A percentile compares a stretch with the other conserved stretches of the same genome.
Conservation (phyloP, 176 grass and related monocot genomes). For the Carex cristatella region DNA sequence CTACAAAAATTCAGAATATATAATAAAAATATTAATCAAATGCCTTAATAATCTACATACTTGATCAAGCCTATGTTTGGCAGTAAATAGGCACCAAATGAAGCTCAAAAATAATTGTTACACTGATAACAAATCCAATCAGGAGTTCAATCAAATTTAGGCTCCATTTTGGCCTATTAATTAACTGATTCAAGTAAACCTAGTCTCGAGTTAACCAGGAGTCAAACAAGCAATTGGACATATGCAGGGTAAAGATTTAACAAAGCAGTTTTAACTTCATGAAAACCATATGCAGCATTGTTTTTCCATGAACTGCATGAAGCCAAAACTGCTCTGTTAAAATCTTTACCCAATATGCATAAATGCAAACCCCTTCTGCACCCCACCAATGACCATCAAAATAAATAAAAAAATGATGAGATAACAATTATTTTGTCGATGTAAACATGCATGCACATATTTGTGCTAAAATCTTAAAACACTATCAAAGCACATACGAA, state of each 20-base stretch:
- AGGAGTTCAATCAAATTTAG: background rate
- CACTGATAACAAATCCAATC: background rate
- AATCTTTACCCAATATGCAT: background rate
- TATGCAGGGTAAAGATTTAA: background rate
- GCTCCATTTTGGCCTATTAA: background rate
- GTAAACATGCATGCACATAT: background rate
- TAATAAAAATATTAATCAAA: background rate
- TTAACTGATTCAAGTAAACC: background rate
- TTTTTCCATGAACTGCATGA: too few species aligned
- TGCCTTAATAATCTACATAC: background rate
- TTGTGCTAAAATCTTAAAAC: background rate
- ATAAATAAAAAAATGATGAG: background rate
- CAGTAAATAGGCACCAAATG: background rate
- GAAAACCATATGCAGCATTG: too few species aligned
- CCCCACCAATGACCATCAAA: background rate
- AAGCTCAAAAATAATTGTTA: background rate
- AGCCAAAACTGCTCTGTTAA: too few species aligned
- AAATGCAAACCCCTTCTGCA: background rate
- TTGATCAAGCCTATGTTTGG: background rate
- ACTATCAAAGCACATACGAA: background rate
- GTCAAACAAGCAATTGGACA: background rate
- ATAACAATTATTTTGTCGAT: background rate
- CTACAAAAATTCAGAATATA: background rate
- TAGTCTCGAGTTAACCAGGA: too few species aligned
- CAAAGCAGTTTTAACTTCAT: too few species aligned